These are phyloP conservation scores for Phialophora macrospora DNA, from an alignment of 2,329 filamentous ascomycete species.

Conservation along the genomic window DNA sequence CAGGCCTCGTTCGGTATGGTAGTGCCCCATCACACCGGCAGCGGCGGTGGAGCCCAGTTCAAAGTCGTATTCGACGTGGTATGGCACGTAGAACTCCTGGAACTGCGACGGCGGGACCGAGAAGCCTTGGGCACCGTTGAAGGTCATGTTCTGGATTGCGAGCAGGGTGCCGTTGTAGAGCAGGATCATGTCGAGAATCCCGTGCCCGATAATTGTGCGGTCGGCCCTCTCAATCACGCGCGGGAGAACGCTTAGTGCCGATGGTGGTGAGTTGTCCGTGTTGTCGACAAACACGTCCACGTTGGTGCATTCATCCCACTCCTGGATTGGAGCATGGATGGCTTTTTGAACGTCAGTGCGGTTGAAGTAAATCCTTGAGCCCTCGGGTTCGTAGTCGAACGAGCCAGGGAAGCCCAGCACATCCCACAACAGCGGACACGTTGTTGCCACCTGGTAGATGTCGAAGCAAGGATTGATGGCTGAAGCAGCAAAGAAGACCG, in stretches of 20 bases:
- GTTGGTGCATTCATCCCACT: constrained; percentile 63
- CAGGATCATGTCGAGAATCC: constrained; percentile 70
- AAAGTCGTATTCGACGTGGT: constrained; percentile 54
- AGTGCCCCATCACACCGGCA: constrained; percentile 70
- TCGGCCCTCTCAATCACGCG: constrained; percentile 74
- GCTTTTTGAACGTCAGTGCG: constrained; percentile 70
- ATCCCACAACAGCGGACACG: constrained; percentile 73
- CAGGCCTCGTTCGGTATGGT: constrained; percentile 74
- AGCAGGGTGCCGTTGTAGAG: constrained; percentile 72
- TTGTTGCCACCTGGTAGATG: constrained; percentile 73
- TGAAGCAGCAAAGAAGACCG: constrained; percentile 60
- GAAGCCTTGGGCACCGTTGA: constrained; percentile 74
- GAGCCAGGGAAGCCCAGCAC: constrained; percentile 71
- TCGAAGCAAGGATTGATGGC: constrained; percentile 78
- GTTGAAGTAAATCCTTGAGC: constrained; percentile 71
- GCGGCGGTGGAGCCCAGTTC: constrained; percentile 58
- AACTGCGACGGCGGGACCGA: constrained; percentile 56
- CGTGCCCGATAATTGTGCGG: constrained; percentile 75
- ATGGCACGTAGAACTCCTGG: constrained; percentile 72
- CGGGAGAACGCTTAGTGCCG: constrained; percentile 65
- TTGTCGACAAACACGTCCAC: constrained; percentile 53
- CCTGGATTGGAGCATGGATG: constrained; percentile 64
- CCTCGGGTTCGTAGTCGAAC: constrained; percentile 66
- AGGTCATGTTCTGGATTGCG: constrained; percentile 81
- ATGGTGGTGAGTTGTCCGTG: constrained; percentile 54